These are phyloP conservation scores for Leccinum subtestaceum DNA, from an alignment of 768 basidiomycete genomes.

Conservation along the genomic window DNA sequence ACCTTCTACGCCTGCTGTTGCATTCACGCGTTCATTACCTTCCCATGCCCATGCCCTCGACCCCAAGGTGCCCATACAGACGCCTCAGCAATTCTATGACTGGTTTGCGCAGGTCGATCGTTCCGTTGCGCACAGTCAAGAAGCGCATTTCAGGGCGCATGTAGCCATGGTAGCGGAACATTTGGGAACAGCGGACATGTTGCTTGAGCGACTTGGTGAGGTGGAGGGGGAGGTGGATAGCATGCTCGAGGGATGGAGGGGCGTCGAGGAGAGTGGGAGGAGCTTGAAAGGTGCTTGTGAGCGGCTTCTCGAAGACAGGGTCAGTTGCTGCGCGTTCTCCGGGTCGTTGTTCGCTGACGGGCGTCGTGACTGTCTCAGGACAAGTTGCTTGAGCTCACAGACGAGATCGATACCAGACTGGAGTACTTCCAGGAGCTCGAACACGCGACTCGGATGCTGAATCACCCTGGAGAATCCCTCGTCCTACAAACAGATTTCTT, in stretches of 20 bases:
- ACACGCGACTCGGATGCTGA: conserved; percentile 87
- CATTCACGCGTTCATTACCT: conserved; percentile 18
- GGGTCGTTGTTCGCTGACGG: not conserved
- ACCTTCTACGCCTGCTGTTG: conserved; percentile 41
- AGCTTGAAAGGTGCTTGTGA: conserved; percentile 91
- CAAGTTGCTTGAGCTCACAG: conserved; percentile 69
- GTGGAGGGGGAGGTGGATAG: conserved; percentile 70
- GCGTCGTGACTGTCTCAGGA: conserved; percentile 47
- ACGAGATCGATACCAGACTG: conserved; percentile 76
- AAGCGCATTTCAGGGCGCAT: conserved; percentile 87
- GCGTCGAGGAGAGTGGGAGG: conserved; percentile 91
- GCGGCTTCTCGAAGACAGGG: conserved; percentile 83
- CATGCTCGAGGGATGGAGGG: conserved; percentile 82
- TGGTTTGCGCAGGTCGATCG: conserved; percentile 91
- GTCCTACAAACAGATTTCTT: conserved; percentile 90
- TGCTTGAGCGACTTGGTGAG: conserved; percentile 70
- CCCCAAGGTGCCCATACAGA: conserved; percentile 76
- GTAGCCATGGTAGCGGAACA: conserved; percentile 74
- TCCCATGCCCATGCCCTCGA: conserved; percentile 63
- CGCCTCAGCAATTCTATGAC: conserved; percentile 95
- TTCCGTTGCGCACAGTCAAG: conserved; percentile 90
- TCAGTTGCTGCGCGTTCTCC: conserved; percentile 35
- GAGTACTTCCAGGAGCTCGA: conserved; percentile 97
- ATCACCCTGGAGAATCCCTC: conserved; percentile 88
- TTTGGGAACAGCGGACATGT: conserved; percentile 69